Evolutionary conservation across 2,329 filamentous ascomycete species (phyloP).

Genomic region (Colletotrichum coccodes): DNA sequence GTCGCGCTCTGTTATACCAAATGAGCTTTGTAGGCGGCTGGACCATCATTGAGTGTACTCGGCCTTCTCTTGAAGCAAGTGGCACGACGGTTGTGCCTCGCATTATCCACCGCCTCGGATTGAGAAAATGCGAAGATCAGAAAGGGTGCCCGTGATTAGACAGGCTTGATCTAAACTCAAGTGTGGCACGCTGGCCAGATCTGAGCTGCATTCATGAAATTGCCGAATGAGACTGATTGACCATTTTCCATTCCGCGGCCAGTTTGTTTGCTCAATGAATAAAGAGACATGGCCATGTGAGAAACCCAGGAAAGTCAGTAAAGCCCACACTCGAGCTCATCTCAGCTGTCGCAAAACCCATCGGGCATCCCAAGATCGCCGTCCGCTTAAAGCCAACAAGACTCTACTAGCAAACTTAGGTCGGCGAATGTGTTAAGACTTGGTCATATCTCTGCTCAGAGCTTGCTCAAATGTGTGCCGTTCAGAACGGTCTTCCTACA

Average conservation of each 20-base stretch:
- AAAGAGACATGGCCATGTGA: conserved; percentile 43
- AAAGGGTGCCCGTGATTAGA: conserved; percentile 67
- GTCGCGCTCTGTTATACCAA: conserved; percentile 39
- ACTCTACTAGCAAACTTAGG: conserved; percentile 56
- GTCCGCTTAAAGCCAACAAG: conserved; percentile 50
- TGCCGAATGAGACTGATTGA: too few relatives aligned
- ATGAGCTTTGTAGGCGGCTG: conserved; percentile 50
- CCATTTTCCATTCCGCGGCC: conserved; percentile 25
- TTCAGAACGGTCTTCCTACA: conserved; percentile 51
- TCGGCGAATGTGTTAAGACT: conserved; percentile 56
- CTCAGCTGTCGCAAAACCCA: conserved; percentile 39
- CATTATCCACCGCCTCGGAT: conserved; percentile 64
- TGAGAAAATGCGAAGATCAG: conserved; percentile 66
- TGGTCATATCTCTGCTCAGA: conserved; percentile 56
- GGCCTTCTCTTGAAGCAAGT: conserved; percentile 37
- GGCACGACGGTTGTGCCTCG: conserved; percentile 59
- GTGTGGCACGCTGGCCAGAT: conserved; percentile 68
- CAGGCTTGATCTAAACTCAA: conserved; percentile 67
- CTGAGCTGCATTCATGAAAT: too few relatives aligned
- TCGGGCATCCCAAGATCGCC: conserved; percentile 41
- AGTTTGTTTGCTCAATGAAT: conserved; percentile 40
- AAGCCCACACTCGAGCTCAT: conserved; percentile 44
- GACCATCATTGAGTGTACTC: conserved; percentile 66
- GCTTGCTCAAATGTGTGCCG: conserved; percentile 43
- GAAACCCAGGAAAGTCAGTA: conserved; percentile 41